Evolutionary conservation across 2,329 filamentous ascomycete species (phyloP).

Genomic region (Aureobasidium sp.): DNA sequence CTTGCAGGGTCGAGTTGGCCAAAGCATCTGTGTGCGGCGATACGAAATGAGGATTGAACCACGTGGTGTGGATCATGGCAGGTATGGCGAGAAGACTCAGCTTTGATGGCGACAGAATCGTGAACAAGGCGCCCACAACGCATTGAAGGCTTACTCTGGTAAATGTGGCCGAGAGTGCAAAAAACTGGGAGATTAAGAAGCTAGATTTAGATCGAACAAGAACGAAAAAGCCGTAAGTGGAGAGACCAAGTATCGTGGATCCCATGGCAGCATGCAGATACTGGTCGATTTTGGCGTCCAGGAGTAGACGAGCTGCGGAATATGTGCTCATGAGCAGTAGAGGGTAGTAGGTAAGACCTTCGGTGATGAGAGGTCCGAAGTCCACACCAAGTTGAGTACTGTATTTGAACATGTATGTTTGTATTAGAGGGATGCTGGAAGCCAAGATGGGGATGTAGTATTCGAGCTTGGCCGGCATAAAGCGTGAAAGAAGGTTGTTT

Average conservation of each 20-base stretch:
- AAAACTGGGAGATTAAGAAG: neutral
- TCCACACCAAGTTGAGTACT: slow-evolving; percentile 59
- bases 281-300: slow-evolving; percentile 7
- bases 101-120: slow-evolving; percentile 59
- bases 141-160: slow-evolving; percentile 67
- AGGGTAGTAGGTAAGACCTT: slow-evolving; percentile 59
- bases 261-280: slow-evolving; percentile 11
- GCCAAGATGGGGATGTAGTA: slow-evolving; percentile 63
- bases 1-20: slow-evolving; percentile 53
- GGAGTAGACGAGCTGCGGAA: slow-evolving; percentile 24
- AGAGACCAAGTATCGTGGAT: slow-evolving; percentile 51
- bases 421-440: slow-evolving; percentile 63
- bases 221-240: slow-evolving; percentile 49
- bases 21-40: slow-evolving; percentile 53
- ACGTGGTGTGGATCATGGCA: slow-evolving; percentile 60
- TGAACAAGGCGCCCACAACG: slow-evolving; percentile 55
- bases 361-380: slow-evolving; percentile 67
- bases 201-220: slow-evolving; percentile 1
- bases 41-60: slow-evolving; percentile 66
- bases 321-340: slow-evolving; percentile 34
- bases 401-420: slow-evolving; percentile 60
- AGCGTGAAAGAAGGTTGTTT: neutral
- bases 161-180: slow-evolving; percentile 43
- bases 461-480: slow-evolving; percentile 23
- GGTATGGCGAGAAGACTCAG: slow-evolving; percentile 60